These are phyloP conservation scores for Citrus maxima DNA, from an alignment of 345 rosid genomes.

Conservation along the genomic window DNA sequence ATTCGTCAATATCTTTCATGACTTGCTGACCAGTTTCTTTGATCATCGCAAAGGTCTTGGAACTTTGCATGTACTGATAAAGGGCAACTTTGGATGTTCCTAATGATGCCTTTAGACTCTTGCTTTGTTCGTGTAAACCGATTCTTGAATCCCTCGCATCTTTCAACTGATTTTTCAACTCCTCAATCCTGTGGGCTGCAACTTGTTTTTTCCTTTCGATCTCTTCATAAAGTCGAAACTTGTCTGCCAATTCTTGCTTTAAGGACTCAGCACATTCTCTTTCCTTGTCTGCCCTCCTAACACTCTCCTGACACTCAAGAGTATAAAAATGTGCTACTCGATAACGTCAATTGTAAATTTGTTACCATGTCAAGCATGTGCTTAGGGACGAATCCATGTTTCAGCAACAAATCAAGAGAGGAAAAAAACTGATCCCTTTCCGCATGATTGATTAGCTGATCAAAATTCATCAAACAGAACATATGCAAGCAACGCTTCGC, in stretches of 20 bases:
- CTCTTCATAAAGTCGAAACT: neutral
- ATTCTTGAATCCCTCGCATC: neutral
- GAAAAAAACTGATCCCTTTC: neutral
- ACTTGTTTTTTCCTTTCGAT: neutral
- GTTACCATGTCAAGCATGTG: neutral
- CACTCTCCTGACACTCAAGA: neutral
- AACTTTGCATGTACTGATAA: neutral
- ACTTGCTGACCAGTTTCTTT: neutral
- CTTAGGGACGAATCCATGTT: neutral
- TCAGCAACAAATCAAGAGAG: neutral
- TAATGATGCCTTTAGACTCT: neutral
- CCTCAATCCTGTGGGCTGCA: neutral
- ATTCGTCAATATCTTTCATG: neutral
- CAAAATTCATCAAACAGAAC: neutral
- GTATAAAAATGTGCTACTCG: neutral
- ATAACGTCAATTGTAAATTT: neutral
- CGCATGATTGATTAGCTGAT: neutral
- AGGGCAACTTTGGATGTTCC: neutral
- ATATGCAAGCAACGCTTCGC: neutral
- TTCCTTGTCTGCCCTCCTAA: neutral
- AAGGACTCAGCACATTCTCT: neutral
- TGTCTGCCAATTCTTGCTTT: neutral
- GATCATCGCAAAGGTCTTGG: neutral
- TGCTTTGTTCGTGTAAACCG: neutral
- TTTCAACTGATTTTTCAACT: neutral